phyloP scores from a whole-genome alignment of 352 stramenopile species.

The Phytophthora cryptogea region DNA sequence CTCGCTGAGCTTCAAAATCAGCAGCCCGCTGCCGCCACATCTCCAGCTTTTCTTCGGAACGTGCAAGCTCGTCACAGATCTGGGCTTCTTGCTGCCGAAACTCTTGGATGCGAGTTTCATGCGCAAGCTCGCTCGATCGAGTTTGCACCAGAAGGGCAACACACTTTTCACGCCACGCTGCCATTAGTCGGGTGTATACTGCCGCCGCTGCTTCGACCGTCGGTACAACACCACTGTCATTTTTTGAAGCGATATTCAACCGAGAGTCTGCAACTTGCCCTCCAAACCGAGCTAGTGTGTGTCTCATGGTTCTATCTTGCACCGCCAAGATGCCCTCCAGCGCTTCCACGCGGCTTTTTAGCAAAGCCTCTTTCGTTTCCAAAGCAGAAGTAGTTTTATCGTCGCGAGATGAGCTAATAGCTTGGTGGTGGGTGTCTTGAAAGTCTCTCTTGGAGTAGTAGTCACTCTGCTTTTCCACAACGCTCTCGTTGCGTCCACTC shows the following conservation, averaged over 20 bases:
- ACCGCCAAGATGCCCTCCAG: constrained; percentile 63
- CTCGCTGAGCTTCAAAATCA: constrained; percentile 66
- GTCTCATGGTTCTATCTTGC: constrained; percentile 58
- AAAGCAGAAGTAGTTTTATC: not conserved
- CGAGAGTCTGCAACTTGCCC: constrained; percentile 6
- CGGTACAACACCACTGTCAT: constrained; percentile 1
- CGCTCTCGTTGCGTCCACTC: not conserved
- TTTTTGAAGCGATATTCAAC: constrained; percentile 6
- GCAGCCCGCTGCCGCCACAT: constrained; percentile 56
- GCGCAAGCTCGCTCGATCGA: constrained; percentile 40
- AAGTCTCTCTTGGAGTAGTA: not conserved
- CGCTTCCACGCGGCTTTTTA: constrained; percentile 53
- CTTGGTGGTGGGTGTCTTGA: not conserved
- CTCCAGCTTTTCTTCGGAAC: constrained; percentile 39
- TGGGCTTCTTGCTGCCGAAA: constrained; percentile 14
- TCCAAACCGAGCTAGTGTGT: constrained; percentile 36
- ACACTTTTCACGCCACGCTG: constrained; percentile 62
- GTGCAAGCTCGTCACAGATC: constrained; percentile 12
- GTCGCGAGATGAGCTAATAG: not conserved
- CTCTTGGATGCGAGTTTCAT: constrained; percentile 10
- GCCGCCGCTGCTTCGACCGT: constrained; percentile 14
- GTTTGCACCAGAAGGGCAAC: constrained; percentile 64
- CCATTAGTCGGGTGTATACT: constrained; percentile 23
- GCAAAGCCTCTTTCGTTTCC: constrained; percentile 23
- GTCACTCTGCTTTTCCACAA: constrained; percentile 5